These are phyloP conservation scores for Agaricus blazei DNA, from an alignment of 768 basidiomycete genomes.

Conservation along the genomic window DNA sequence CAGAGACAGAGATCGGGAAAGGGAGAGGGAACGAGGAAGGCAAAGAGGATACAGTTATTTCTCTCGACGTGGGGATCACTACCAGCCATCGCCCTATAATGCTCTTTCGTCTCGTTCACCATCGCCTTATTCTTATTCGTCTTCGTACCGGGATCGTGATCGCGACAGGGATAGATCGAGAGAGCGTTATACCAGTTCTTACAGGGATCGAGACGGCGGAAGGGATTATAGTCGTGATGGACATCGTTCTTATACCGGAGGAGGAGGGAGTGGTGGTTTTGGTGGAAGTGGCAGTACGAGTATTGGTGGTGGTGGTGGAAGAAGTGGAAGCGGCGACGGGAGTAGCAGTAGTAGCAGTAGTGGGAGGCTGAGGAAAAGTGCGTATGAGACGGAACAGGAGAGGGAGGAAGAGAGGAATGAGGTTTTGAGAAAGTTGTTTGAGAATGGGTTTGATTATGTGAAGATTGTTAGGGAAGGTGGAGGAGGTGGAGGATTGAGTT, in stretches of 20 bases:
- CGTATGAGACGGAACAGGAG: conserved; percentile 24
- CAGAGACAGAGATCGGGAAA: not conserved
- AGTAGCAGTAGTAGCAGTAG: not conserved
- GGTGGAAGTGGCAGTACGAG: not conserved
- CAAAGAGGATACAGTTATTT: conserved; percentile 7
- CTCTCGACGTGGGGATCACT: conserved; percentile 7
- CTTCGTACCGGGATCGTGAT: conserved; percentile 9
- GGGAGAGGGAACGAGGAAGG: conserved; percentile 5
- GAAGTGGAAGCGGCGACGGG: not conserved
- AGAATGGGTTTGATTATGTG: conserved; percentile 66
- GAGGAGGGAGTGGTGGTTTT: not conserved
- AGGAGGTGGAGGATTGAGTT: conserved; percentile 37
- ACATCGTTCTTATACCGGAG: too few species aligned
- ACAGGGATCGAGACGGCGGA: not conserved
- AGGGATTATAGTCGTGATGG: not conserved
- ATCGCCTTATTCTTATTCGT: conserved; percentile 9
- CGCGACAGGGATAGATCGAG: conserved; percentile 1
- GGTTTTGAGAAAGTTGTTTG: conserved; percentile 47
- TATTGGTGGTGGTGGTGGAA: conserved; percentile 1
- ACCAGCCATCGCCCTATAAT: conserved; percentile 7
- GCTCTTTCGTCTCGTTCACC: conserved; percentile 3
- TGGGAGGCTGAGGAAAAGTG: not conserved
- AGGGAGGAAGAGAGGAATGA: conserved; percentile 31
- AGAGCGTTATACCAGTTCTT: not conserved
- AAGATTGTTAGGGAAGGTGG: conserved; percentile 41